These are phyloP conservation scores for Cokeromyces recurvatus DNA, from an alignment of 371 early-diverging fungal species.

Conservation along the genomic window DNA sequence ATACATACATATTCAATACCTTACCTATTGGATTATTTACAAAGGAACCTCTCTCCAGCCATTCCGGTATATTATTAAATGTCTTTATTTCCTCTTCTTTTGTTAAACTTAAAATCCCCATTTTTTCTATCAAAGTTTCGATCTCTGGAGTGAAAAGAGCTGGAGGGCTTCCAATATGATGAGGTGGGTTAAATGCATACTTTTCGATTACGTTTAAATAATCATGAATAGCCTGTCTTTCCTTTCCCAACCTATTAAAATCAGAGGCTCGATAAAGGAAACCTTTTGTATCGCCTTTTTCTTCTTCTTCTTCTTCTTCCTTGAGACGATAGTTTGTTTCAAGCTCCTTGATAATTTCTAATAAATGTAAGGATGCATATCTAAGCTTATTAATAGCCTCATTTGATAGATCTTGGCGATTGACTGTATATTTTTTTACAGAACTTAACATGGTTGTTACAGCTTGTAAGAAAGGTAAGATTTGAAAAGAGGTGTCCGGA, in stretches of 20 bases:
- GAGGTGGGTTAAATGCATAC: conserved; percentile 41
- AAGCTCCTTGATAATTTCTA: conserved; percentile 32
- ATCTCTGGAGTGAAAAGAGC: conserved; percentile 34
- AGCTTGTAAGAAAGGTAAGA: conserved; percentile 32
- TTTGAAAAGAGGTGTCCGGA: conserved; percentile 18
- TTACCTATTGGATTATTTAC: conserved; percentile 33
- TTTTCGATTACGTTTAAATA: conserved; percentile 31
- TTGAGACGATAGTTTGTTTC: conserved; percentile 31
- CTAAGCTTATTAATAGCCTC: conserved; percentile 27
- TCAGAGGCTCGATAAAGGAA: conserved; percentile 31
- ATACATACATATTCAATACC: neutral
- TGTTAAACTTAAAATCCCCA: conserved; percentile 15
- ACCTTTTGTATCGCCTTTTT: conserved; percentile 8
- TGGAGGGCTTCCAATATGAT: conserved; percentile 39
- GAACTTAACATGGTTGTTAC: conserved; percentile 38
- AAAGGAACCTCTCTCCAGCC: conserved; percentile 34
- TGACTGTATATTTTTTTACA: conserved; percentile 36
- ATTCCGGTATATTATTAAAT: conserved; percentile 21
- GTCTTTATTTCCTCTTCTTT: neutral
- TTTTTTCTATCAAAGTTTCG: conserved; percentile 28
- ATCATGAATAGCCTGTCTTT: conserved; percentile 25
- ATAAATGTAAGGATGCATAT: conserved; percentile 25
- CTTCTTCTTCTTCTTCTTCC: conserved; percentile 19
- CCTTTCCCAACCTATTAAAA: conserved; percentile 27
- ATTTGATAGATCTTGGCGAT: conserved; percentile 37